Percentiles rank a stretch among this genome's conserved stretches.
These are phyloP conservation scores for Chlamydomonas applanata DNA, from an alignment of 139 green algal genomes.

Conservation along the genomic window DNA sequence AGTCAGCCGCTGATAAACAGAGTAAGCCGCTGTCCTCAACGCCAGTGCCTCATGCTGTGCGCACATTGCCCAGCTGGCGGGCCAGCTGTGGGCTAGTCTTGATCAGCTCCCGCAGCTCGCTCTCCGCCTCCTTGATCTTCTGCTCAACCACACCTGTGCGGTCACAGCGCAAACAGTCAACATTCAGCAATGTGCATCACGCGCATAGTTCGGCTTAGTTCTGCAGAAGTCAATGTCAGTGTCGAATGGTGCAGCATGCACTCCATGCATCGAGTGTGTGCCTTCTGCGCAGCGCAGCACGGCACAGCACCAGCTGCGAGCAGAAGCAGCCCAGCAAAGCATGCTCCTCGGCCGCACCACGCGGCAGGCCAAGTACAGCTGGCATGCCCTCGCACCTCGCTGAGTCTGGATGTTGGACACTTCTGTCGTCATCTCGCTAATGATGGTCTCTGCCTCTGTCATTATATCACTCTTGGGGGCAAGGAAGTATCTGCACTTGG, in stretches of 20 bases:
- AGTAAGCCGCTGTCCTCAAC: too few species aligned
- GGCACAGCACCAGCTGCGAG: too few species aligned
- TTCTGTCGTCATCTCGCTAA: not conserved
- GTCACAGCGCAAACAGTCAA: too few species aligned
- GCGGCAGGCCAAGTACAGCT: not conserved
- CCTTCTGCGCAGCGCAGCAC: too few species aligned
- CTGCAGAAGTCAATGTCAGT: not conserved
- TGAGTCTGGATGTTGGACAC: slow-evolving; percentile 1
- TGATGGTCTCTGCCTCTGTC: slow-evolving; percentile 1
- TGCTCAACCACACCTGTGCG: slow-evolving; percentile 11
- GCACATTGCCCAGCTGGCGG: slow-evolving; percentile 12
- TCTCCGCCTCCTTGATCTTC: slow-evolving; percentile 26
- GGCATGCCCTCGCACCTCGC: not conserved
- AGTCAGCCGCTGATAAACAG: too few species aligned
- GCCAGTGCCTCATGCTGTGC: too few species aligned
- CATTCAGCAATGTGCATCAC: too few species aligned
- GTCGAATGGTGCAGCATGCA: not conserved
- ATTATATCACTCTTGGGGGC: slow-evolving; percentile 25
- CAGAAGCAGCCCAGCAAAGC: too few species aligned
- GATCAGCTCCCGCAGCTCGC: slow-evolving; percentile 22
- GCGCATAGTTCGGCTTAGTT: not conserved
- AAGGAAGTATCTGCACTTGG: slow-evolving; percentile 34
- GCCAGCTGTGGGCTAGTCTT: not conserved
- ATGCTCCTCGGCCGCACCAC: not conserved
- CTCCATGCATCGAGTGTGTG: not conserved